Conservation (phyloP, 2,329 filamentous ascomycete species). For the Exophiala spinifera region DNA sequence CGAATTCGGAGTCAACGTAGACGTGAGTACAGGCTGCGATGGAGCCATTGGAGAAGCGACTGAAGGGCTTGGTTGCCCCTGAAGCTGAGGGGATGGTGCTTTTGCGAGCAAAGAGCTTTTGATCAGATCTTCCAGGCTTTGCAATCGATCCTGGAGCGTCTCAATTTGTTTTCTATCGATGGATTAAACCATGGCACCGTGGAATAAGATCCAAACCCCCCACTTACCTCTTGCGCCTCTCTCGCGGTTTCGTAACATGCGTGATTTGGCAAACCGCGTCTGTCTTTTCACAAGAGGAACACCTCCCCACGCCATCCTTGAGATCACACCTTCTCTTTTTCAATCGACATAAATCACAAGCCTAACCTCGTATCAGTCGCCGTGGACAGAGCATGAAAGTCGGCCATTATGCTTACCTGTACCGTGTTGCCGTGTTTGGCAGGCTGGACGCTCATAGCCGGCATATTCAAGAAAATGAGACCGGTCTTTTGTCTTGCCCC, state of each 20-base stretch:
- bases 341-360: conserved; percentile 93
- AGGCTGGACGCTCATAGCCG: conserved; percentile 8
- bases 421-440: conserved; percentile 12
- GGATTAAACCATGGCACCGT: neutral
- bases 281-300: conserved; percentile 93
- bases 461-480: neutral
- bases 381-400: too few relatives aligned
- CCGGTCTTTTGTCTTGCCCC: neutral
- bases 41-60: conserved; percentile 85
- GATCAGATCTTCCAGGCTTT: conserved; percentile 81
- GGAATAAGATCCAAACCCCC: neutral
- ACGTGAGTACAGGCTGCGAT: conserved; percentile 45
- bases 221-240: conserved; percentile 83
- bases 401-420: conserved; percentile 4
- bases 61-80: conserved; percentile 77
- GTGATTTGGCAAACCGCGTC: conserved; percentile 97
- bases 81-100: conserved; percentile 58
- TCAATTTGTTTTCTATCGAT: conserved; percentile 86
- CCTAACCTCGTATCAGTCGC: conserved; percentile 46
- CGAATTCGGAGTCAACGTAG: neutral
- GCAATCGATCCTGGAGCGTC: conserved; percentile 87
- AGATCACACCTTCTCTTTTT: conserved; percentile 94
- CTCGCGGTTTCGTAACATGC: conserved; percentile 96
- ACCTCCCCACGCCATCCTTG: conserved; percentile 71
- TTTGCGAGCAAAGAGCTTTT: conserved; percentile 68